A percentile compares a stretch with the other conserved stretches of the same genome.
phyloP scores from a whole-genome alignment of 2,329 filamentous ascomycete genomes.

The Phaeosphaeria sp. region DNA sequence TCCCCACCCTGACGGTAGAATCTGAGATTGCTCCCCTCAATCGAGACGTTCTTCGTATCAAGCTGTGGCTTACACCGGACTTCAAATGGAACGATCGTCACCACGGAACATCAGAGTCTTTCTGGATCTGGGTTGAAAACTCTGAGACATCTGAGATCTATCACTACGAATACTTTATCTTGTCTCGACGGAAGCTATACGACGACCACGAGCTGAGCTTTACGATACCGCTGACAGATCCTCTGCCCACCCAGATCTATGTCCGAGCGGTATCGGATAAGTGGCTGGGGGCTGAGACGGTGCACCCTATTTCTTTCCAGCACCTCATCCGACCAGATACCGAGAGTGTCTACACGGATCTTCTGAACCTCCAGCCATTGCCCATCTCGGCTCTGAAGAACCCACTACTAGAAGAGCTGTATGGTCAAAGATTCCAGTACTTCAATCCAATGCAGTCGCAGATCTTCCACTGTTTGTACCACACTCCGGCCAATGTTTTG shows the following conservation, averaged over 20 bases:
- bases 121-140: conserved; percentile 99
- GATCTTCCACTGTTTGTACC: conserved; percentile 95
- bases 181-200: conserved; percentile 86
- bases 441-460: conserved; percentile 99
- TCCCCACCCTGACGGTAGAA: conserved; percentile 89
- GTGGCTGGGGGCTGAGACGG: conserved; percentile 96
- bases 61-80: conserved; percentile 83
- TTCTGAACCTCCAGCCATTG: conserved; percentile 89
- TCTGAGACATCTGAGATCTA: conserved; percentile 98
- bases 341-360: conserved; percentile 94
- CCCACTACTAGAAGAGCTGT: conserved; percentile 83
- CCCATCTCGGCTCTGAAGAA: conserved; percentile 89
- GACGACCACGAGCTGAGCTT: conserved; percentile 99
- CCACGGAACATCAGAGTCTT: conserved; percentile 93
- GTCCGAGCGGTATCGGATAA: conserved; percentile 92
- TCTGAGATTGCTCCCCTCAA: conserved; percentile 96
- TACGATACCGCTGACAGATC: conserved; percentile 93
- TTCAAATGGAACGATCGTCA: conserved; percentile 94
- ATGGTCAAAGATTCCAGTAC: conserved; percentile 86
- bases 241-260: conserved; percentile 93
- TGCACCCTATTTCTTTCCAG: conserved; percentile 94
- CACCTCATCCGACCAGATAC: conserved; percentile 97
- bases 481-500: conserved; percentile 89
- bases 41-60: conserved; percentile 90
- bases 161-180: conserved; percentile 95